phyloP scores from a whole-genome alignment of 345 rosid species.

The Rubroshorea leprosula region DNA sequence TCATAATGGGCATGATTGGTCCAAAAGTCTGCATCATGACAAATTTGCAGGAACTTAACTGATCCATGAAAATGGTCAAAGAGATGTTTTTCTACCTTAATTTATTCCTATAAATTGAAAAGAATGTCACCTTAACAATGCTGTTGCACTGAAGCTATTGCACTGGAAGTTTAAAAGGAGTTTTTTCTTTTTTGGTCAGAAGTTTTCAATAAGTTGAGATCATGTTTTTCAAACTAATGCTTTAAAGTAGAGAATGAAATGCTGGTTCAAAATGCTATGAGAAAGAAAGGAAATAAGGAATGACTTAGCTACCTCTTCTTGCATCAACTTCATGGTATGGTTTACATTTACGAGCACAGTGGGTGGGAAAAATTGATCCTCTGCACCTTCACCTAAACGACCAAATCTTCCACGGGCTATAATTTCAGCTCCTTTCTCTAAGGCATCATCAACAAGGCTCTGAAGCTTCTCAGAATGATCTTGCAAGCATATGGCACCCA shows the following conservation, averaged over 20 bases:
- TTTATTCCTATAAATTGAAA: no score
- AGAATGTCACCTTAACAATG: no score
- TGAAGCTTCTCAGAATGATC: slow-evolving; percentile 93
- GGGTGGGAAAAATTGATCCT: slow-evolving; percentile 93
- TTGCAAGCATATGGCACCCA: slow-evolving; percentile 97
- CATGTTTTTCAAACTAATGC: no score
- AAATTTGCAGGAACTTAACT: slow-evolving; percentile 2
- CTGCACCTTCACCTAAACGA: slow-evolving; percentile 83
- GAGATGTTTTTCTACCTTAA: neutral
- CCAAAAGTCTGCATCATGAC: slow-evolving; percentile 70
- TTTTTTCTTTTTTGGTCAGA: no score
- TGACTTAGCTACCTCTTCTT: slow-evolving; percentile 69
- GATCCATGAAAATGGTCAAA: neutral
- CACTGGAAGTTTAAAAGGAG: no score
- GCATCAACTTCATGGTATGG: slow-evolving; percentile 92
- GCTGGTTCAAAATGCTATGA: no score
- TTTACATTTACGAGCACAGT: slow-evolving; percentile 75
- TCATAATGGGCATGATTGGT: slow-evolving; percentile 97
- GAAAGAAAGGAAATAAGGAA: no score
- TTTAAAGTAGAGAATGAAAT: no score
- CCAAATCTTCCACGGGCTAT: slow-evolving; percentile 93
- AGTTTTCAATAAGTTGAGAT: no score
- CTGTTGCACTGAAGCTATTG: no score
- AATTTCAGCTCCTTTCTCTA: slow-evolving; percentile 87
- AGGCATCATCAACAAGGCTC: slow-evolving; percentile 74